Percentiles rank a stretch among this genome's conserved stretches.
phyloP scores from a whole-genome alignment of 1,284 basidiomycete genomes.

The Ceratobasidium sp. region DNA sequence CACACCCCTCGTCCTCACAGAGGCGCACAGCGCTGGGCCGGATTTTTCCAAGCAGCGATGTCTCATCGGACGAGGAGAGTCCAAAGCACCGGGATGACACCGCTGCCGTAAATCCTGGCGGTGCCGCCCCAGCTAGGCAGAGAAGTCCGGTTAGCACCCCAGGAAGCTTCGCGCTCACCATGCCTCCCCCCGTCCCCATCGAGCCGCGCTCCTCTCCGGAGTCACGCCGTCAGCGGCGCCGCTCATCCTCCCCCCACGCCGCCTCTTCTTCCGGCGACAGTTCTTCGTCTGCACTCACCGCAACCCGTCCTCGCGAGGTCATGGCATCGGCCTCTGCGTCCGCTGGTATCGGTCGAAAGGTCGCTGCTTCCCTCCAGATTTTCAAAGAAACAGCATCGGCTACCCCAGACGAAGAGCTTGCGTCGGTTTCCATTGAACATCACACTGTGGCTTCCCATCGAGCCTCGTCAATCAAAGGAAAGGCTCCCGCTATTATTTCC shows the following conservation, averaged over 20 bases:
- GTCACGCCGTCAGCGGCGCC: constrained; percentile 9
- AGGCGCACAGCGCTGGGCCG: constrained; percentile 11
- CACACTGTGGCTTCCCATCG: constrained; percentile 50
- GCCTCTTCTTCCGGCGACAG: constrained; percentile 43
- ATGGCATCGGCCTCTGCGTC: constrained; percentile 49
- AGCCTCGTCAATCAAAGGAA: constrained; percentile 61
- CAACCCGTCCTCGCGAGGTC: constrained; percentile 42
- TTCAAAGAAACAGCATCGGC: constrained; percentile 74
- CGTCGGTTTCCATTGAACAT: constrained; percentile 42
- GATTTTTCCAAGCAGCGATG: constrained; percentile 30
- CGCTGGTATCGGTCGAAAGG: constrained; percentile 77
- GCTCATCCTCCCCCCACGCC: constrained; percentile 14
- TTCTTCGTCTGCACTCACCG: constrained; percentile 47
- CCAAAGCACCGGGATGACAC: constrained; percentile 19
- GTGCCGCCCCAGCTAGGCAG: constrained; percentile 26
- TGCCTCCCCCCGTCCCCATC: constrained; percentile 17
- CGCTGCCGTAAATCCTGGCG: constrained; percentile 39
- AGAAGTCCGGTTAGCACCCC: constrained; percentile 31
- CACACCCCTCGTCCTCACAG: constrained; percentile 14
- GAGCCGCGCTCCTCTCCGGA: constrained; percentile 20
- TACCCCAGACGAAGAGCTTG: constrained; percentile 35
- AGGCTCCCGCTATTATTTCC: constrained; percentile 56
- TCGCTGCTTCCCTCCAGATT: constrained; percentile 80
- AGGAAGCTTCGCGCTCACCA: constrained; percentile 17
- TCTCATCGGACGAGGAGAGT: constrained; percentile 41